Base-by-base conservation (phyloP, 352 stramenopile species). In the Globisporangium okanoganense region DNA sequence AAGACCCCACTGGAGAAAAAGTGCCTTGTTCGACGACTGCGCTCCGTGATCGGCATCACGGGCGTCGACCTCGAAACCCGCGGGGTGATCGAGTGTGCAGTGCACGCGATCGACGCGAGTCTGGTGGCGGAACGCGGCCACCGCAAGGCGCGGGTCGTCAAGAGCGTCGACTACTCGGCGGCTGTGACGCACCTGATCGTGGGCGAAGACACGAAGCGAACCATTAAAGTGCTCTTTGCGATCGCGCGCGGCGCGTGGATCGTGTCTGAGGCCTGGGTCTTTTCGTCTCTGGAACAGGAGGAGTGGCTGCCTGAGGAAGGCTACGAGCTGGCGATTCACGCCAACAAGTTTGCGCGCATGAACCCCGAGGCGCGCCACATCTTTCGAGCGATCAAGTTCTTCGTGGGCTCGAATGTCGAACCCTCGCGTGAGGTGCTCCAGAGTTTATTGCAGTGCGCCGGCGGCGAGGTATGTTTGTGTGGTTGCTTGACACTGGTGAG, bases 211-310 rank as follows among this genome's bases (percentile, higher is more conserved):
- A 70, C 76, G 22, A 87, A 78, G 71, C 80, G 85, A 25, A 94
- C 85, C 16, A 88, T 94, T 65, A 94, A 94, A 73, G 80, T 92
- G 36, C 62, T 94, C 3, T 94, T 94, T 51, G 85, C 81, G 20
- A 87, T 94, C 54, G 85, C 85, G 13, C 82, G 79, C 55, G 85
- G 85, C 0, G 81, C 82, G 20, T 92, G 79, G 79, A 90, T 94
- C 64, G 73, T 94, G 16, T 87, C 82, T 5, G 79, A 94, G 57
- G 68, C 73, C 25, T 94, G 85, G 85, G 78, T 87, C 1, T 92
- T 90, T 64, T 71, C 79, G 9, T 94, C 85, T 0, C 59, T 94
- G n/a, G 83, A 88, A 22, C 62, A 82, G 54, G 82, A 89, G 52
- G 68, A 71, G 35, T 94, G 85, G 85, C 52, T 91, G 1, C 73